A percentile compares a stretch with the other conserved stretches of the same genome.
Evolutionary conservation across 495 filamentous ascomycete species (phyloP).

Genomic region (Penicillium nucicola): DNA sequence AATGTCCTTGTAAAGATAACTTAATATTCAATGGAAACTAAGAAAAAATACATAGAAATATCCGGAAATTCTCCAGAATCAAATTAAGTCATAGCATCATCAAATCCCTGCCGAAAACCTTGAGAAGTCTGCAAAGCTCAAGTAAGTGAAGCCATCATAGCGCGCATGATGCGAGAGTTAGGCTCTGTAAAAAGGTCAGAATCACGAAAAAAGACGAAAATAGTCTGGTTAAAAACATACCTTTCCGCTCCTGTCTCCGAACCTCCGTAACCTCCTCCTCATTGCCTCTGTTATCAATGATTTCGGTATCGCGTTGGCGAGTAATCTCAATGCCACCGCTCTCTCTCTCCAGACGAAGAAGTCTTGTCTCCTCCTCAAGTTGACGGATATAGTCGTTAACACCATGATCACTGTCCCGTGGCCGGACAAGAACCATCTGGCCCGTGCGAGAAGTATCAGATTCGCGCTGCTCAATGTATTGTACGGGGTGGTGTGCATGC

Average conservation of each 20-base stretch:
- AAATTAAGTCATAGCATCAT: slow-evolving; percentile 6
- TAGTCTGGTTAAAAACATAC: slow-evolving; percentile 69
- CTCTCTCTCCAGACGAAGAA: slow-evolving; percentile 42
- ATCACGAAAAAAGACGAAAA: slow-evolving; percentile 37
- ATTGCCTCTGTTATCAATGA: slow-evolving; percentile 45
- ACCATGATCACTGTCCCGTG: slow-evolving; percentile 49
- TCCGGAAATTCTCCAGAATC: not conserved
- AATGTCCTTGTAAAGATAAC: not conserved
- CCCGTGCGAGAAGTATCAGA: slow-evolving; percentile 49
- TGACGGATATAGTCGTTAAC: slow-evolving; percentile 56
- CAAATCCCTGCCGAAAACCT: not conserved
- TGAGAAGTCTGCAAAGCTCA: slow-evolving; percentile 26
- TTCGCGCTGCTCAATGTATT: slow-evolving; percentile 31
- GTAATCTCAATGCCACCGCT: slow-evolving; percentile 37
- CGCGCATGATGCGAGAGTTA: slow-evolving; percentile 61
- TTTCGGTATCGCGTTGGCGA: slow-evolving; percentile 46
- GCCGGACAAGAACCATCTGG: slow-evolving; percentile 54
- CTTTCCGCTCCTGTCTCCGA: slow-evolving; percentile 73
- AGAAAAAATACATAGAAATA: slow-evolving; percentile 4
- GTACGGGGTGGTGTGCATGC: slow-evolving; percentile 28
- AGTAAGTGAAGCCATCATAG: slow-evolving; percentile 76
- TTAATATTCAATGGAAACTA: not conserved
- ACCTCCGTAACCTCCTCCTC: slow-evolving; percentile 57
- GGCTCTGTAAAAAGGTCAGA: slow-evolving; percentile 41
- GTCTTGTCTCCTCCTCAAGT: slow-evolving; percentile 51